A percentile compares a stretch with the other conserved stretches of the same genome.
phyloP scores from a whole-genome alignment of 164 flowering plant species.

The Nelumbo lutea region DNA sequence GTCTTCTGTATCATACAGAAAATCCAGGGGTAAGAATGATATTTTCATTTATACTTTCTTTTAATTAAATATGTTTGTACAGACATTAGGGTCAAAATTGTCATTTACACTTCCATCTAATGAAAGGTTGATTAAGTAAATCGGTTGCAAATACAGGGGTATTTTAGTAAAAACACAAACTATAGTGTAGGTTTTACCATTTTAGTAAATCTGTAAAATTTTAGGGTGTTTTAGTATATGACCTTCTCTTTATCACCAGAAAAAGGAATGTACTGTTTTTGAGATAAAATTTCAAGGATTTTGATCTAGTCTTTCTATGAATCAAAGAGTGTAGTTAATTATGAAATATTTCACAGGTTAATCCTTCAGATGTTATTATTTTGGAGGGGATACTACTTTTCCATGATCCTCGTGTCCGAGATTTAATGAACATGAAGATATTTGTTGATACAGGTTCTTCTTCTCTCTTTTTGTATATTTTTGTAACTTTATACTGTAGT shows the following conservation, averaged over 20 bases:
- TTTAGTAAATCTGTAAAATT: background rate
- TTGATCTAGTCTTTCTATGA: background rate
- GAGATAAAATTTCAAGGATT: background rate
- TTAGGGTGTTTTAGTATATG: background rate
- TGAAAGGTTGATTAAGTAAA: no score
- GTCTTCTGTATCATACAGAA: background rate
- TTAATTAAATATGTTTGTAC: background rate
- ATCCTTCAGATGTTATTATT: slow-evolving; percentile 91
- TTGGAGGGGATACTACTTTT: slow-evolving; percentile 94
- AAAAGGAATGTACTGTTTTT: background rate
- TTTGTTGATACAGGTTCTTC: slow-evolving; percentile 95
- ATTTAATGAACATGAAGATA: slow-evolving; percentile 95
- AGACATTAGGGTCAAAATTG: background rate
- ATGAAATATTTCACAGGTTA: slow-evolving; percentile 53
- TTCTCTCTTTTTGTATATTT: background rate
- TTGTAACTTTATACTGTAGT: background rate
- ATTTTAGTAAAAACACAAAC: background rate
- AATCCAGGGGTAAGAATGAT: background rate
- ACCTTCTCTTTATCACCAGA: background rate
- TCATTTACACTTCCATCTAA: no score
- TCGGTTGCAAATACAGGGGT: no score
- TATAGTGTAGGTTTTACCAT: background rate
- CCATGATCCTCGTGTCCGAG: slow-evolving; percentile 90
- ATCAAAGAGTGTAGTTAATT: background rate
- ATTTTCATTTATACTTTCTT: background rate